Evolutionary conservation across 208 protist genomes (phyloP).

Genomic region (Leishmania guyanensis): DNA sequence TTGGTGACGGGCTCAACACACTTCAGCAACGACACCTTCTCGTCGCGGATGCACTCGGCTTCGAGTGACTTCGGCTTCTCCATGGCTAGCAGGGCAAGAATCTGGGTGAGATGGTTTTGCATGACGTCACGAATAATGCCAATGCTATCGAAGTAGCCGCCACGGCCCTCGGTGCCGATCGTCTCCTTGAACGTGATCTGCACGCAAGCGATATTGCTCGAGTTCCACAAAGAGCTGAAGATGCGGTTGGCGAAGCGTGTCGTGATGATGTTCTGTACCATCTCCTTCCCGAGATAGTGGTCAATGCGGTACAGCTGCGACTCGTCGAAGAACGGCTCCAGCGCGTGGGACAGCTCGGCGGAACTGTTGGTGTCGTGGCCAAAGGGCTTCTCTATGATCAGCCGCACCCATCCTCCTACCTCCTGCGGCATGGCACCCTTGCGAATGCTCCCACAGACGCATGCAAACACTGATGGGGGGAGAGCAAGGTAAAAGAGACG

Average conservation of each 20-base stretch:
- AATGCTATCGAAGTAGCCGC: conserved; percentile 93
- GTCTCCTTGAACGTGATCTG: conserved; percentile 95
- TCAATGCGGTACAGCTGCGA: conserved; percentile 94
- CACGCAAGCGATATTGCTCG: conserved; percentile 83
- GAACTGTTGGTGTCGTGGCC: conserved; percentile 85
- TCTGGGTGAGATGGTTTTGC: conserved; percentile 95
- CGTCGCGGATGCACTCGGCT: conserved; percentile 88
- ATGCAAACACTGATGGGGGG: conserved; percentile 84
- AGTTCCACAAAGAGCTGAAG: conserved; percentile 92
- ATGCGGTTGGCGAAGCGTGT: conserved; percentile 94
- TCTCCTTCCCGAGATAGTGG: conserved; percentile 95
- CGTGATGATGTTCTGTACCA: conserved; percentile 94
- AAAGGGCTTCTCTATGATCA: conserved; percentile 96
- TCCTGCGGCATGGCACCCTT: conserved; percentile 57
- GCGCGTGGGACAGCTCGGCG: conserved; percentile 61
- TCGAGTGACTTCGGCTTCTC: conserved; percentile 87
- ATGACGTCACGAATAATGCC: conserved; percentile 95
- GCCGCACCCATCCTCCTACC: conserved; percentile 66
- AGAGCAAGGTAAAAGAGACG: conserved; percentile 93
- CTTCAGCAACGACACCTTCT: conserved; percentile 89
- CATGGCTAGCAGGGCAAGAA: conserved; percentile 93
- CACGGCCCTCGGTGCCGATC: conserved; percentile 92
- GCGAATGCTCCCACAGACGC: conserved; percentile 56
- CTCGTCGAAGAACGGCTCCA: conserved; percentile 87
- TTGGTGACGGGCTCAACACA: conserved; percentile 64